Conservation (phyloP, 2,329 filamentous ascomycete genomes). For the Hypoxylon sp. region DNA sequence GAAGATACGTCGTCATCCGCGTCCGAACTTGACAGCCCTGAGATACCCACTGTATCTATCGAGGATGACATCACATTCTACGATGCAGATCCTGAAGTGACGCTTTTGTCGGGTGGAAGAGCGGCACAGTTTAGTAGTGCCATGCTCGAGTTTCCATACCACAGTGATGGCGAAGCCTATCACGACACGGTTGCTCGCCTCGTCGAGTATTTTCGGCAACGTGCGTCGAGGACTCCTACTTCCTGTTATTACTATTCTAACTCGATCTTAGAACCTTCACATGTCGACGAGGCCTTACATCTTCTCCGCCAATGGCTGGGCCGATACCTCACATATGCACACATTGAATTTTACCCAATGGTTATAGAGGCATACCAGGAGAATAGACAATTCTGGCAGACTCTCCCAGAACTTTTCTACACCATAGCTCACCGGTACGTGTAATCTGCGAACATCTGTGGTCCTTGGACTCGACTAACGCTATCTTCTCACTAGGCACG, state of each 20-base stretch:
- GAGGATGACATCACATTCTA: slow-evolving; percentile 52
- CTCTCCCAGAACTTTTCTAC: slow-evolving; percentile 65
- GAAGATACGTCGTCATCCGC: slow-evolving; percentile 54
- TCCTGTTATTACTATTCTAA: slow-evolving; percentile 50
- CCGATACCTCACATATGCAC: slow-evolving; percentile 60
- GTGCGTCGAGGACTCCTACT: slow-evolving; percentile 41
- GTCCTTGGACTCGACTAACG: slow-evolving; percentile 27
- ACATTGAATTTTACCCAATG: slow-evolving; percentile 51
- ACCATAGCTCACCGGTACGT: slow-evolving; percentile 60
- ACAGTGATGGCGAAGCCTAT: slow-evolving; percentile 46
- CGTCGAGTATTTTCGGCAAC: slow-evolving; percentile 48
- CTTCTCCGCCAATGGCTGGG: slow-evolving; percentile 65
- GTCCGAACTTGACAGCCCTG: slow-evolving; percentile 59
- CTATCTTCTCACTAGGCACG: slow-evolving; percentile 42
- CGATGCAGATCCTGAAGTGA: slow-evolving; percentile 53
- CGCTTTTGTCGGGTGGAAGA: slow-evolving; percentile 30
- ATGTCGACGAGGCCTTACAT: slow-evolving; percentile 61
- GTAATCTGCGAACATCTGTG: not conserved
- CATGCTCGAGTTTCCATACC: slow-evolving; percentile 52
- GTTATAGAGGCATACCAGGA: slow-evolving; percentile 60
- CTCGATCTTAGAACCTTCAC: slow-evolving; percentile 54
- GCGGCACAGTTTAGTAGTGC: slow-evolving; percentile 39
- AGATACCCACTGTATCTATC: slow-evolving; percentile 59
- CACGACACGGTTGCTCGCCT: slow-evolving; percentile 50
- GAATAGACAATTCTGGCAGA: slow-evolving; percentile 65